Conservation (phyloP, 2,329 filamentous ascomycete species). For the Pseudogymnoascus sp. region DNA sequence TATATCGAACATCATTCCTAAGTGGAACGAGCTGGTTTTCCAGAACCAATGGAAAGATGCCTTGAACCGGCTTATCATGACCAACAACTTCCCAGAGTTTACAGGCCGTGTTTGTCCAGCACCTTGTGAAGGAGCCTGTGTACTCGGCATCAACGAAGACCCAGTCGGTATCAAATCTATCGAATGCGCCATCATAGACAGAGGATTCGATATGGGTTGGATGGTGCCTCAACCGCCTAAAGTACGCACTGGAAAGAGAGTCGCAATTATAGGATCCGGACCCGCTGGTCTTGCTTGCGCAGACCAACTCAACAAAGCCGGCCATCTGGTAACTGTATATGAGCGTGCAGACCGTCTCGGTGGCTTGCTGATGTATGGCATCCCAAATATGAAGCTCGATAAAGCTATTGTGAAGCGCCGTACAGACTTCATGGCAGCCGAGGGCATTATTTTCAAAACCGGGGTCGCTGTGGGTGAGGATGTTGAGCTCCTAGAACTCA, state of each 20-base stretch:
- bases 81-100: constrained; percentile 98
- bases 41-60: constrained; percentile 81
- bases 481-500: constrained; percentile 62
- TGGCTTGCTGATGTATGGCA: constrained; percentile 95
- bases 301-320: constrained; percentile 89
- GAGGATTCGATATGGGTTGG: constrained; percentile 97
- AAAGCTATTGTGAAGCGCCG: constrained; percentile 94
- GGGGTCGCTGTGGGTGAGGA: constrained; percentile 71
- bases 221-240: constrained; percentile 78
- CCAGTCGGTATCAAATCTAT: constrained; percentile 98
- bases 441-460: constrained; percentile 77
- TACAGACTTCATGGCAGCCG: constrained; percentile 87
- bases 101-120: constrained; percentile 95
- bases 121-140: constrained; percentile 92
- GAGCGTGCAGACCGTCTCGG: constrained; percentile 87
- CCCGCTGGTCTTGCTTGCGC: constrained; percentile 84
- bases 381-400: constrained; percentile 99
- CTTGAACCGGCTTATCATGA: constrained; percentile 84
- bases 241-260: constrained; percentile 75
- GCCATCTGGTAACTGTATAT: constrained; percentile 82
- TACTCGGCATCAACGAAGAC: constrained; percentile 93
- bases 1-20: constrained; percentile 95
- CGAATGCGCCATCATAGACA: constrained; percentile 95
- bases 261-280: constrained; percentile 86
- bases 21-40: constrained; percentile 83